These are phyloP conservation scores for Penicillium sp. DNA, from an alignment of 2,329 filamentous ascomycete genomes.

Conservation along the genomic window DNA sequence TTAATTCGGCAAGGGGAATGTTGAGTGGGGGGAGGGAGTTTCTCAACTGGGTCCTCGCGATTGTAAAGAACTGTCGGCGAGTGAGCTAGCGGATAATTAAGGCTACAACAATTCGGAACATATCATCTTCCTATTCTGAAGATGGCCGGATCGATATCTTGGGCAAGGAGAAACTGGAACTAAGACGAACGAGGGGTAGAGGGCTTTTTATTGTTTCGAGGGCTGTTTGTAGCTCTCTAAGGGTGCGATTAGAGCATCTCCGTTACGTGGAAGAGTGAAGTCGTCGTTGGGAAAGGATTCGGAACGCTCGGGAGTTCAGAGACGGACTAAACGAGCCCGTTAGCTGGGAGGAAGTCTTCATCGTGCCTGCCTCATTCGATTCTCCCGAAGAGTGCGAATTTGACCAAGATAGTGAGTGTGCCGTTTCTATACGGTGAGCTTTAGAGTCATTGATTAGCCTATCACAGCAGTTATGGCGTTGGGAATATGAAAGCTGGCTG, in stretches of 20 bases:
- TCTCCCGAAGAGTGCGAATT: neutral
- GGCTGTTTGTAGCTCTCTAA: neutral
- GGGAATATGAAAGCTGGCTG: too few relatives aligned
- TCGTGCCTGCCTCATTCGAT: neutral
- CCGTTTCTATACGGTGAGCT: too few relatives aligned
- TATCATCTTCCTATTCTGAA: neutral
- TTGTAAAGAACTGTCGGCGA: too few relatives aligned
- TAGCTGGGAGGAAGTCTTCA: neutral
- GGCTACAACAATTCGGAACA: too few relatives aligned
- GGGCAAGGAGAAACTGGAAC: neutral
- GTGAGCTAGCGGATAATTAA: too few relatives aligned
- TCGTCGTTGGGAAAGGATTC: neutral
- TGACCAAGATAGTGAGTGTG: neutral
- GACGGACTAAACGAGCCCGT: neutral
- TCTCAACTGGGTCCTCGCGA: too few relatives aligned
- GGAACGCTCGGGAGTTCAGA: neutral
- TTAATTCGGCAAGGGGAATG: too few relatives aligned
- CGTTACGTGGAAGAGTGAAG: neutral
- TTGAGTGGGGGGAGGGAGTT: too few relatives aligned
- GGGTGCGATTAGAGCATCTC: neutral
- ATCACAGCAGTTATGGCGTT: too few relatives aligned
- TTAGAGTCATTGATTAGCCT: too few relatives aligned
- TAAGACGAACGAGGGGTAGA: neutral
- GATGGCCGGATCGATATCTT: neutral
- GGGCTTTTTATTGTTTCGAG: too few relatives aligned